Percentiles rank a stretch among this genome's conserved stretches.
These are phyloP conservation scores for Albophoma yamanashiensis DNA, from an alignment of 2,329 filamentous ascomycete species.

Conservation along the genomic window DNA sequence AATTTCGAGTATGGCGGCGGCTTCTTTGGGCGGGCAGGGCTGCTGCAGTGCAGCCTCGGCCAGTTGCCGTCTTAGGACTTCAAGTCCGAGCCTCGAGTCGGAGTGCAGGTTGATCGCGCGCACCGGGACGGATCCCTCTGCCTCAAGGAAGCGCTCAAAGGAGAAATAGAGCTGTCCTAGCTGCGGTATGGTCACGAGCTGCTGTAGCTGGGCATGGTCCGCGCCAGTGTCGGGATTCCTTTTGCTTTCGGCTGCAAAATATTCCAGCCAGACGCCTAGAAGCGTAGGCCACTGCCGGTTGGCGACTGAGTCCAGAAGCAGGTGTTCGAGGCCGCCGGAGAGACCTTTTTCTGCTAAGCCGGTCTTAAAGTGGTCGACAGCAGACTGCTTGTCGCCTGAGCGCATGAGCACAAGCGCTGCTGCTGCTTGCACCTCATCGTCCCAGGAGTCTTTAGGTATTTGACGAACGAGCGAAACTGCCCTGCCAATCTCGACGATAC, in stretches of 20 bases:
- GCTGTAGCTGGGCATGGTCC: slow-evolving; percentile 1
- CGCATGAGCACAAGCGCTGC: slow-evolving; percentile 31
- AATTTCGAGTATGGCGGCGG: slow-evolving; percentile 26
- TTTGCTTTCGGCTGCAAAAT: slow-evolving; percentile 10
- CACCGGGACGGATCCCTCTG: slow-evolving; percentile 12
- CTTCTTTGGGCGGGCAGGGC: slow-evolving; percentile 22
- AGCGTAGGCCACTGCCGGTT: slow-evolving; percentile 23
- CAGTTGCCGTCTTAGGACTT: slow-evolving; percentile 17
- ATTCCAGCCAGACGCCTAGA: slow-evolving; percentile 25
- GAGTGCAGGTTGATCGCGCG: slow-evolving; percentile 11
- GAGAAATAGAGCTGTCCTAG: slow-evolving; percentile 20
- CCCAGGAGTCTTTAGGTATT: slow-evolving; percentile 26
- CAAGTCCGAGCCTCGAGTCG: slow-evolving; percentile 12
- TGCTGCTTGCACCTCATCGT: slow-evolving; percentile 25
- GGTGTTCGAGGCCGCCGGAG: slow-evolving; percentile 29
- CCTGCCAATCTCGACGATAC: slow-evolving; percentile 32
- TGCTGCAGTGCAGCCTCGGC: slow-evolving; percentile 19
- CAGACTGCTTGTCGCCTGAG: slow-evolving; percentile 24
- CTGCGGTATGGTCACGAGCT: slow-evolving; percentile 14
- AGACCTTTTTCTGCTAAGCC: slow-evolving; percentile 23
- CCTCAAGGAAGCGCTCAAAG: slow-evolving; percentile 21
- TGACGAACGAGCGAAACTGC: slow-evolving; percentile 32
- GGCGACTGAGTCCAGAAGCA: slow-evolving; percentile 30
- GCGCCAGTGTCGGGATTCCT: neutral
- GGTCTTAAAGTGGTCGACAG: slow-evolving; percentile 27